These are phyloP conservation scores for Lactifluus piperatus DNA, from an alignment of 768 basidiomycete genomes.

Conservation along the genomic window DNA sequence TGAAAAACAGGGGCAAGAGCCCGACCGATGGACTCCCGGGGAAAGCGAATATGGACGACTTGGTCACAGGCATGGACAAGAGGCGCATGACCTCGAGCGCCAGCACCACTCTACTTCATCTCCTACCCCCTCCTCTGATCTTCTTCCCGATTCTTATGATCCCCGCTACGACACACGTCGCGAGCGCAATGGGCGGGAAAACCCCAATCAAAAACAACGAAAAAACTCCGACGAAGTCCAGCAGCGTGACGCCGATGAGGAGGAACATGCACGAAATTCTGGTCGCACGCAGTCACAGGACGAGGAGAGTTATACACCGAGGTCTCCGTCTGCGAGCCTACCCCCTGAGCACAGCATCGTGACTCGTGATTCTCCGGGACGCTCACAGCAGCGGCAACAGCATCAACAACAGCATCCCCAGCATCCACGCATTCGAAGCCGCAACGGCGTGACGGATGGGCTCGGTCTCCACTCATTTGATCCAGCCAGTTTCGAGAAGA, in stretches of 20 bases:
- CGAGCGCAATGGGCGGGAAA: slow-evolving; percentile 9
- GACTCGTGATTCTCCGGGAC: slow-evolving; percentile 5
- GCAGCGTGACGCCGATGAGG: slow-evolving; percentile 4
- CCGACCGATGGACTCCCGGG: slow-evolving; percentile 12
- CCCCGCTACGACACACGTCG: slow-evolving; percentile 17
- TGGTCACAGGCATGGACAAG: slow-evolving; percentile 14
- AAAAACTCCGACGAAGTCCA: neutral
- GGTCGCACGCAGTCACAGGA: slow-evolving; percentile 16
- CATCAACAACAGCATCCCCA: slow-evolving; percentile 1
- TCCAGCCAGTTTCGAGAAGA: slow-evolving; percentile 8
- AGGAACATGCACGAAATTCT: slow-evolving; percentile 8
- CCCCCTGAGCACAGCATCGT: slow-evolving; percentile 5
- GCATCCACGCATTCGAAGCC: slow-evolving; percentile 15
- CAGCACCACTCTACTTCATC: slow-evolving; percentile 10
- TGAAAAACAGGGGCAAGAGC: slow-evolving; percentile 9
- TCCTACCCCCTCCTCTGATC: slow-evolving; percentile 19
- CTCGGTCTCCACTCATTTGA: slow-evolving; percentile 19
- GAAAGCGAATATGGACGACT: slow-evolving; percentile 13
- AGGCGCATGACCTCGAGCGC: slow-evolving; percentile 7
- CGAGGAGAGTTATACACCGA: slow-evolving; percentile 21
- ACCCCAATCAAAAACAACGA: neutral
- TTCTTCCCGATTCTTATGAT: slow-evolving; percentile 17
- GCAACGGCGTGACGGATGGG: slow-evolving; percentile 17
- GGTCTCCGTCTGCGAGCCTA: slow-evolving; percentile 16
- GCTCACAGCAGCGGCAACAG: neutral